Conservation (phyloP, 176 grass and related monocot species). For the Typha latifolia region DNA sequence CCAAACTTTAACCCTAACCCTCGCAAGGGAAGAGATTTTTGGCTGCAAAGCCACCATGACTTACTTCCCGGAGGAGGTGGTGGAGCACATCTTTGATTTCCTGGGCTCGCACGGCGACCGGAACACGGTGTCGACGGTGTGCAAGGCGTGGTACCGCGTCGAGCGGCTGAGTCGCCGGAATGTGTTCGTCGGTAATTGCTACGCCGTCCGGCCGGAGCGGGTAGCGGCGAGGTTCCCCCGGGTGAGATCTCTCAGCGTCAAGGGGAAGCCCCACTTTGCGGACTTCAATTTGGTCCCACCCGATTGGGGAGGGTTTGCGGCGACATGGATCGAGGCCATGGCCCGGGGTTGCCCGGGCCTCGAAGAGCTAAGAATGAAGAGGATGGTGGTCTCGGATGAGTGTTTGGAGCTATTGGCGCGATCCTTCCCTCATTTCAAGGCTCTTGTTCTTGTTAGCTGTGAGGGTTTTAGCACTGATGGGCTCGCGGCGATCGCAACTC, state of each 20-base stretch:
- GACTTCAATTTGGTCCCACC: conserved; percentile 71
- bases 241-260: conserved; percentile 34
- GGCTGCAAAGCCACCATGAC: conserved; percentile 32
- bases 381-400: conserved; percentile 71
- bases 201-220: conserved; percentile 27
- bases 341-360: conserved; percentile 27
- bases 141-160: conserved; percentile 65
- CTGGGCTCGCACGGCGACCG: conserved; percentile 44
- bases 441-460: conserved; percentile 58
- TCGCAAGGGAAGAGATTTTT: not conserved
- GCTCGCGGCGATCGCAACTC: conserved; percentile 48
- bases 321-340: conserved; percentile 51
- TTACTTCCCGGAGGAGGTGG: conserved; percentile 84
- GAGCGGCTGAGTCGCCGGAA: conserved; percentile 50
- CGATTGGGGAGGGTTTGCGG: conserved; percentile 55
- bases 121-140: conserved; percentile 60
- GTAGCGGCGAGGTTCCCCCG: conserved; percentile 43
- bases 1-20: not conserved
- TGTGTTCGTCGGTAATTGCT: conserved; percentile 84
- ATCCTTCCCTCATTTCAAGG: conserved; percentile 53
- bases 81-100: conserved; percentile 88
- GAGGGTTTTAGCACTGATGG: conserved; percentile 78
- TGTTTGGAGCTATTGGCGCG: conserved; percentile 50
- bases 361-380: conserved; percentile 76
- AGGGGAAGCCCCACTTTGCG: conserved; percentile 80